These are phyloP conservation scores for Tephrocybe rancida DNA, from an alignment of 768 basidiomycete species.

Conservation along the genomic window DNA sequence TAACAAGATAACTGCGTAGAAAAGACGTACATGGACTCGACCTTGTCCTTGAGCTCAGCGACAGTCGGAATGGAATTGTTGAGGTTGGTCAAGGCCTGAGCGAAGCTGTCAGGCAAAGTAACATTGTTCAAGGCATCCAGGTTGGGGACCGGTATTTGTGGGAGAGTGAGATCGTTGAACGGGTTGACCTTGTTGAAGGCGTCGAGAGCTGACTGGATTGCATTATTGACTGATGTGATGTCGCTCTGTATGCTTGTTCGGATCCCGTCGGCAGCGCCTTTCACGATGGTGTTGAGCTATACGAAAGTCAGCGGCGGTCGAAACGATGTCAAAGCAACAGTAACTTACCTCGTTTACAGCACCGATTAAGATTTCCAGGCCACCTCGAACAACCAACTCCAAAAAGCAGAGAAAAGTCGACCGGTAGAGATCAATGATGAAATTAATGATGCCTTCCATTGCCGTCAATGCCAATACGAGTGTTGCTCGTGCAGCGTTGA, in stretches of 20 bases:
- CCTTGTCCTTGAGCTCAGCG: slow-evolving; percentile 66
- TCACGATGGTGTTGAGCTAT: slow-evolving; percentile 75
- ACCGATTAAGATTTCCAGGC: slow-evolving; percentile 74
- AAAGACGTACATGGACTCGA: slow-evolving; percentile 67
- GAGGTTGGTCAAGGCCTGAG: slow-evolving; percentile 70
- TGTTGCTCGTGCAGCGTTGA: slow-evolving; percentile 75
- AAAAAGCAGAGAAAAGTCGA: slow-evolving; percentile 94
- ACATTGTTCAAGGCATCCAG: slow-evolving; percentile 77
- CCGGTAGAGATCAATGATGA: slow-evolving; percentile 90
- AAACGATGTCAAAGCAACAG: neutral
- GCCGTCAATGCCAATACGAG: slow-evolving; percentile 76
- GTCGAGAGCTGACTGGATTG: slow-evolving; percentile 62
- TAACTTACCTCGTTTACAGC: slow-evolving; percentile 79
- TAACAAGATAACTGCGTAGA: neutral
- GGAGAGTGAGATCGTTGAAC: slow-evolving; percentile 66
- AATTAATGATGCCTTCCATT: slow-evolving; percentile 89
- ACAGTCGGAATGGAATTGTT: slow-evolving; percentile 84
- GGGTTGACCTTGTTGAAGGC: slow-evolving; percentile 79
- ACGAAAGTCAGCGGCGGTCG: slow-evolving; percentile 1
- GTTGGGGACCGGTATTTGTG: slow-evolving; percentile 75
- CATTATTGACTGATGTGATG: slow-evolving; percentile 66
- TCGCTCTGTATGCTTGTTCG: slow-evolving; percentile 76
- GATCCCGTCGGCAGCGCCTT: slow-evolving; percentile 56
- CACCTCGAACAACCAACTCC: slow-evolving; percentile 85
- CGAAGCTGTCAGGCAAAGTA: slow-evolving; percentile 76